These are phyloP conservation scores for Ceratocystis alfenasii DNA, from an alignment of 2,329 filamentous ascomycete genomes.

Conservation along the genomic window DNA sequence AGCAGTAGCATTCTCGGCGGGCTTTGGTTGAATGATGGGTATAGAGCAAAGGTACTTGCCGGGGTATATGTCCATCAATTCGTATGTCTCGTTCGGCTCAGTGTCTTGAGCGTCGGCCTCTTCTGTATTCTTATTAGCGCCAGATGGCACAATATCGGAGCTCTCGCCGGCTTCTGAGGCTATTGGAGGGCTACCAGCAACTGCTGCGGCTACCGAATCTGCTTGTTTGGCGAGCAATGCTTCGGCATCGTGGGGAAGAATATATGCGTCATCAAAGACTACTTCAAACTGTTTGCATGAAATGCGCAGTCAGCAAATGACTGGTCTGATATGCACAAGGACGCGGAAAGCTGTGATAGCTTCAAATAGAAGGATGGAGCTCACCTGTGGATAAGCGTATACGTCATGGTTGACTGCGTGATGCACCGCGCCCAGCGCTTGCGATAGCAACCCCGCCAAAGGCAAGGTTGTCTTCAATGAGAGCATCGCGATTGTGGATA, in stretches of 20 bases:
- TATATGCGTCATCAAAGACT: slow-evolving; percentile 58
- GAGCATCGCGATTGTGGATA: neutral
- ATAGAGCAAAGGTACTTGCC: slow-evolving; percentile 75
- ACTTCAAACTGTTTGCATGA: slow-evolving; percentile 56
- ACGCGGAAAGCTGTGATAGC: neutral
- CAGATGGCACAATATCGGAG: slow-evolving; percentile 32
- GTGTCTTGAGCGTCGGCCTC: slow-evolving; percentile 22
- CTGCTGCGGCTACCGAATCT: slow-evolving; percentile 27
- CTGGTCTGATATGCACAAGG: neutral
- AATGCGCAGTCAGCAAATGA: slow-evolving; percentile 6
- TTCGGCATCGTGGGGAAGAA: slow-evolving; percentile 58
- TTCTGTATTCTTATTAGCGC: slow-evolving; percentile 14
- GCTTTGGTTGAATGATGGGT: slow-evolving; percentile 51
- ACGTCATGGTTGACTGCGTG: slow-evolving; percentile 61
- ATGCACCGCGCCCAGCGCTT: slow-evolving; percentile 32
- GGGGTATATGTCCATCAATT: slow-evolving; percentile 59
- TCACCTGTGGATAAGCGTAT: slow-evolving; percentile 73
- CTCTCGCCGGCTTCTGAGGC: neutral
- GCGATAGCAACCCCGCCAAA: slow-evolving; percentile 36
- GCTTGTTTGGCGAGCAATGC: slow-evolving; percentile 40
- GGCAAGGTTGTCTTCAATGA: slow-evolving; percentile 28
- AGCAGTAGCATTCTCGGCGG: slow-evolving; percentile 51
- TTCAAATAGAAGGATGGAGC: slow-evolving; percentile 24
- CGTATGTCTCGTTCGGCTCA: slow-evolving; percentile 40
- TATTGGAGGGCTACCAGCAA: slow-evolving; percentile 5